Evolutionary conservation across 495 filamentous ascomycete species (phyloP), one percentile per base, ranked within the genome.

Genomic region (Schizothecium vesticola): DNA sequence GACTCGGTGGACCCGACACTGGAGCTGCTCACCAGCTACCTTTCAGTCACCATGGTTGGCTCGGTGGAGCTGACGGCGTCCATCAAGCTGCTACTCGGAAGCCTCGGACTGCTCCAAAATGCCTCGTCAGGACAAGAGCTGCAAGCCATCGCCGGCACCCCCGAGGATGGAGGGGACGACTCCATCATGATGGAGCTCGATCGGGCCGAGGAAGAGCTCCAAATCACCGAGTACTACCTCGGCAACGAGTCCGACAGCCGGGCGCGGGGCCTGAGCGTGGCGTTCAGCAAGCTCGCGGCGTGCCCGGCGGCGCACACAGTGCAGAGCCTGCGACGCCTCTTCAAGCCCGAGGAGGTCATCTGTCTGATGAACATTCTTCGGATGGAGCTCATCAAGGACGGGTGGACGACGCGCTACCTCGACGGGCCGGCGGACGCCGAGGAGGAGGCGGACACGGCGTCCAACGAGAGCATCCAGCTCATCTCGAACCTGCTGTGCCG

Each of bases 301-400:
- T 90, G 90, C 71, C 86, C 92, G 0, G 70, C 79, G 21, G 64
- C 80, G 0, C 72, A 82, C 0, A 84, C 91, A 24, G 85, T 88
- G 13, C 77, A 84, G 66, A 83, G 88, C 36, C 81, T 97, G 36
- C 90, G 90, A 66, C 80, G 82, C 10, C 85, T 83, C 23, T 86
- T 93, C 70, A 85, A 85, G 16, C 86, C 84, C 9, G 80, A 88
- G 23, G 92, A 97, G 64, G 83, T 90, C 23, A 80, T 92, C 57
- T 86, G 87, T 28, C 82, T 96, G 64, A 86, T 96, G 71, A 86
- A 91, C 66, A 84, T 94, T 3, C 85, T 97, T 23, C 85, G 88
- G 26, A 80, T 85, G 60, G 86, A 91, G 70, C 78, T 93, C 22
- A 83, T 84, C 31, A 82, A 83, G 62, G 87, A 88, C 43, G 87